Evolutionary conservation across 2,329 filamentous ascomycete species (phyloP).

Genomic region (Tolypocladium cylindrosporum): DNA sequence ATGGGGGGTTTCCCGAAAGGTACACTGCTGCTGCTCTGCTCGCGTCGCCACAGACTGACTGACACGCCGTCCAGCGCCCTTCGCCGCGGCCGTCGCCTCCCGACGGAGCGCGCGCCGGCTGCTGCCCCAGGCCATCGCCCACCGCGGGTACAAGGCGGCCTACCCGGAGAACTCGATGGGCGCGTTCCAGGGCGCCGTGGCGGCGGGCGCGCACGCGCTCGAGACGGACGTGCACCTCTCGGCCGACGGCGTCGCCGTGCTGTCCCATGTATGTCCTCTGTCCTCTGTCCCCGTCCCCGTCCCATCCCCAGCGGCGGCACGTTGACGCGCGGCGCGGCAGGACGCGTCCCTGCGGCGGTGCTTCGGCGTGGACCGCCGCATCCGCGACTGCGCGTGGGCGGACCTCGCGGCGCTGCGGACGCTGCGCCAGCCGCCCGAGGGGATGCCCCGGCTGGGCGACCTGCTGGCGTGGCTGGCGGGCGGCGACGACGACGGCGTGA

Average conservation of each 20-base stretch:
- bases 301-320: not conserved
- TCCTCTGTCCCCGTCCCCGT: no score
- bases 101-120: constrained; percentile 13
- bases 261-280: constrained; percentile 56
- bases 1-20: not conserved
- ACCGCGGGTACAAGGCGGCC: constrained; percentile 67
- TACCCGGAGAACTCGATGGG: constrained; percentile 81
- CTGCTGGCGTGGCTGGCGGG: constrained; percentile 62
- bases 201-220: constrained; percentile 66
- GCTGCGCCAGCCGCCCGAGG: constrained; percentile 53
- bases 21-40: not conserved
- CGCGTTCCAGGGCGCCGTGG: constrained; percentile 64
- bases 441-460: constrained; percentile 66
- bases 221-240: constrained; percentile 85
- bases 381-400: constrained; percentile 68
- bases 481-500: constrained; percentile 36
- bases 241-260: constrained; percentile 71
- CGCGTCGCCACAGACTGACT: no score
- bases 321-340: constrained; percentile 24
- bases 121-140: constrained; percentile 64
- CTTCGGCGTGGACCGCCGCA: constrained; percentile 62
- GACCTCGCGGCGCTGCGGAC: constrained; percentile 63
- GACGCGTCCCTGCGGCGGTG: constrained; percentile 71
- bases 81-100: constrained; percentile 22
- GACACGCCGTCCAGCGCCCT: constrained; percentile 8